Conservation (phyloP, 1,284 basidiomycete species). For the Pyrrhoderma noxium region DNA sequence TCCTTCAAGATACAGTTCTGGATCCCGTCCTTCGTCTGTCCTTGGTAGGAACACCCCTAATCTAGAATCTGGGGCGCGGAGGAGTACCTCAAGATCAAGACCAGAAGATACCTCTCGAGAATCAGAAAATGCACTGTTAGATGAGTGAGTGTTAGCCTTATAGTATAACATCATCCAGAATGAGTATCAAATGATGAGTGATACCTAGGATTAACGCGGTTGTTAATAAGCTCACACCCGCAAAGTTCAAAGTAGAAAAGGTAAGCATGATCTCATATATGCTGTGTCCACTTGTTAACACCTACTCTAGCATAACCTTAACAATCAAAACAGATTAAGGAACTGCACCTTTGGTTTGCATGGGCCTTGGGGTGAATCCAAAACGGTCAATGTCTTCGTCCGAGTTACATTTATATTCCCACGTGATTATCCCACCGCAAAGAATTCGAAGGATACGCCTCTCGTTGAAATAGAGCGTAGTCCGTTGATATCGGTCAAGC, state of each 20-base stretch:
- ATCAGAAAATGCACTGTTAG: conserved; percentile 52
- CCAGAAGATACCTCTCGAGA: conserved; percentile 33
- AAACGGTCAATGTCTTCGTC: conserved; percentile 60
- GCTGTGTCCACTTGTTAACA: neutral
- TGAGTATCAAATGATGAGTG: neutral
- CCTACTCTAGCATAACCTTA: conserved; percentile 58
- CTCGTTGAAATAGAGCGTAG: conserved; percentile 78
- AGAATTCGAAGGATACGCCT: conserved; percentile 59
- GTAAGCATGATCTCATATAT: conserved; percentile 32
- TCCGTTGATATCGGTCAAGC: conserved; percentile 70
- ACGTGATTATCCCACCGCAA: conserved; percentile 65
- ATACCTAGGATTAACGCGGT: conserved; percentile 65
- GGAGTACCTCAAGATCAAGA: conserved; percentile 39
- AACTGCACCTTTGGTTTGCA: conserved; percentile 83
- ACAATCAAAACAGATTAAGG: conserved; percentile 40
- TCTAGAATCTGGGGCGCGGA: conserved; percentile 8
- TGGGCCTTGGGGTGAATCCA: conserved; percentile 84
- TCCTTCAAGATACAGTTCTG: conserved; percentile 33
- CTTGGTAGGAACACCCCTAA: conserved; percentile 21
- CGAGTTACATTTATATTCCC: conserved; percentile 91
- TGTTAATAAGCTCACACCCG: conserved; percentile 59
- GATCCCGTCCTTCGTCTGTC: conserved; percentile 28
- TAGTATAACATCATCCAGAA: neutral
- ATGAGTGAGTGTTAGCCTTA: conserved; percentile 51
- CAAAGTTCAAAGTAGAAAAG: conserved; percentile 82